Evolutionary conservation across 768 basidiomycete genomes (phyloP).

Genomic region (Pulveroboletus ravenelii): DNA sequence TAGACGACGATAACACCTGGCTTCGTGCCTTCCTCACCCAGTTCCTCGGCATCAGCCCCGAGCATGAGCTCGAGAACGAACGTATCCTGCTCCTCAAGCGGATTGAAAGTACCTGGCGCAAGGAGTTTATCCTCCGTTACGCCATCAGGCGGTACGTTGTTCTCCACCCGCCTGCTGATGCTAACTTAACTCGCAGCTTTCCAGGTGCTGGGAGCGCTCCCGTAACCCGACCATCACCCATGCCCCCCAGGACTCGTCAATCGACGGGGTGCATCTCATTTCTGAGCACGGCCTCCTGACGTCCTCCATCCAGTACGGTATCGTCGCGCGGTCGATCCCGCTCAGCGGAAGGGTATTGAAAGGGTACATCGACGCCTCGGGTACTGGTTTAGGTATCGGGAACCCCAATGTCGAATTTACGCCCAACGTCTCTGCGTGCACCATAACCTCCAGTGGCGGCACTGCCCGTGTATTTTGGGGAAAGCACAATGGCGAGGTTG

Average conservation of each 20-base stretch:
- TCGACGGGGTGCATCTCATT: slow-evolving; percentile 59
- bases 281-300: slow-evolving; percentile 52
- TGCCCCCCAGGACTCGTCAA: slow-evolving; percentile 53
- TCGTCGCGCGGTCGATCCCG: slow-evolving; percentile 69
- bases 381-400: slow-evolving; percentile 54
- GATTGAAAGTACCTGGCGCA: slow-evolving; percentile 59
- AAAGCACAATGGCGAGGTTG: slow-evolving; percentile 61
- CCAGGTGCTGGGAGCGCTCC: slow-evolving; percentile 68
- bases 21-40: slow-evolving; percentile 65
- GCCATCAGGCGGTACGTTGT: slow-evolving; percentile 46
- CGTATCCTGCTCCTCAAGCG: slow-evolving; percentile 51
- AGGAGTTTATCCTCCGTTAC: slow-evolving; percentile 61
- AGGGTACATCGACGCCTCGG: slow-evolving; percentile 65
- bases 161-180: neutral
- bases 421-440: slow-evolving; percentile 58
- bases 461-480: slow-evolving; percentile 74
- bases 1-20: slow-evolving; percentile 80
- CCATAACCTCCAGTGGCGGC: slow-evolving; percentile 55
- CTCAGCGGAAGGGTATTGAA: slow-evolving; percentile 64
- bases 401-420: slow-evolving; percentile 75
- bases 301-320: slow-evolving; percentile 61
- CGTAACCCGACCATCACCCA: slow-evolving; percentile 58
- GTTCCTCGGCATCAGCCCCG: slow-evolving; percentile 63
- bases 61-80: slow-evolving; percentile 47
- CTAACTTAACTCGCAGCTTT: slow-evolving; percentile 2